Evolutionary conservation across 176 grass and related monocot species (phyloP), one percentile per base, ranked within the genome.

Genomic region (Chloris gayana): DNA sequence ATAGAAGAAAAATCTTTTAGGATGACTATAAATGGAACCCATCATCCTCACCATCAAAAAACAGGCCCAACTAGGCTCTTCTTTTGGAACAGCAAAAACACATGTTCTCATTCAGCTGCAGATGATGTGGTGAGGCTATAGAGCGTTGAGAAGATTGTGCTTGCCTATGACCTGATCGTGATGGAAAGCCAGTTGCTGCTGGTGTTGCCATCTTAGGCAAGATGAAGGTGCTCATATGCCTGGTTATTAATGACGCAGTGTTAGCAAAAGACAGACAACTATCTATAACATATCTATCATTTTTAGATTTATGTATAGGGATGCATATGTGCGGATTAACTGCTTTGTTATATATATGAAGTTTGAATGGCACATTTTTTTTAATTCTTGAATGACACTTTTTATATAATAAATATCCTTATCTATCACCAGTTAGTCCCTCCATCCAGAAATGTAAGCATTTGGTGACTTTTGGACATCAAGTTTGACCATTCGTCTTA

Each of bases 21-120:
- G 10, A 4, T 22, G 74, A 49, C 86, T 88, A 79, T 79, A 88
- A 88, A 88, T 79, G 26, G 80, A 83, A 38, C 22, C 68, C 67
- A 10, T 26, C 80, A 58, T 45, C 35, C 39, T 42, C 27, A 4
- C 58, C 14, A n/a, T 47, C 6, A 30, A 73, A 58, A 78, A 50
- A 22, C 50, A 22, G 18, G 5, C 22, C 18, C 18, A 53, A 19
- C 59, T 45, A 45, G 5, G 2, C 5, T 27, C 64, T 56, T 33
- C 31, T 70, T 34, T 30, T 38, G 27, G 17, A 73, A 26, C 50
- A 21, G 10, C 19, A 57, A 14, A 15, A 26, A 21, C 63, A 39
- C 59, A 84, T 88, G 86, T 0, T 17, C 68, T 61, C 4, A 49
- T 49, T 32, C 10, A 26, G 68, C 21, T 1, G 41, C 42, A 6